A percentile compares a stretch with the other conserved stretches of the same genome.
These are phyloP conservation scores for Colletotrichum somersetense DNA, from an alignment of 2,329 filamentous ascomycete genomes.

Conservation along the genomic window DNA sequence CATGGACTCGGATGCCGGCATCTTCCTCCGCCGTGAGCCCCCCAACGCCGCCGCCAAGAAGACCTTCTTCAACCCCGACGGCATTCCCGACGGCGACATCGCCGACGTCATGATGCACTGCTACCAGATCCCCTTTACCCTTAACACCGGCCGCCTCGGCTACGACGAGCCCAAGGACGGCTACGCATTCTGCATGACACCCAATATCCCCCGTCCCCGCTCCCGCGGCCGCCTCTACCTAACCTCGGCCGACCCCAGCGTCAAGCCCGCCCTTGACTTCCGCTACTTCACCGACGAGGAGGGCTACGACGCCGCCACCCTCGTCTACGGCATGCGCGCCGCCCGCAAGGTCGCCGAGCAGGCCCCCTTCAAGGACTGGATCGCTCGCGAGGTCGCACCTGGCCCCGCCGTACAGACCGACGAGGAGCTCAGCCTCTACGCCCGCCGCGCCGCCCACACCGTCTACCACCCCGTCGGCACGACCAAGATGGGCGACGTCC, in stretches of 20 bases:
- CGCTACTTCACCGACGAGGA: constrained; percentile 90
- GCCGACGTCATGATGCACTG: constrained; percentile 97
- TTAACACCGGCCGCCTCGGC: constrained; percentile 86
- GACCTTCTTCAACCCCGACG: constrained; percentile 61
- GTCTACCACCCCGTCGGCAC: constrained; percentile 48
- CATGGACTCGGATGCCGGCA: constrained; percentile 90
- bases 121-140: constrained; percentile 93
- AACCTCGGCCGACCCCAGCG: constrained; percentile 78
- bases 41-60: constrained; percentile 73
- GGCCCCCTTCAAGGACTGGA: constrained; percentile 84
- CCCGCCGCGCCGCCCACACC: constrained; percentile 78
- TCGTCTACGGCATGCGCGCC: constrained; percentile 81
- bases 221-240: constrained; percentile 84
- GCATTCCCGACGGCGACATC: constrained; percentile 75
- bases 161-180: constrained; percentile 74
- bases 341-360: constrained; percentile 82
- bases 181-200: constrained; percentile 93
- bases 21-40: constrained; percentile 85
- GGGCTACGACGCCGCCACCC: constrained; percentile 85
- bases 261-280: constrained; percentile 89
- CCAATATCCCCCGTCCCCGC: constrained; percentile 87
- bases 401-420: constrained; percentile 80
- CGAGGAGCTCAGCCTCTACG: constrained; percentile 85
- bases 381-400: constrained; percentile 85
- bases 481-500: constrained; percentile 52